Base-by-base conservation (phyloP, 2,329 filamentous ascomycete genomes). In the Lanzia echinophila region DNA sequence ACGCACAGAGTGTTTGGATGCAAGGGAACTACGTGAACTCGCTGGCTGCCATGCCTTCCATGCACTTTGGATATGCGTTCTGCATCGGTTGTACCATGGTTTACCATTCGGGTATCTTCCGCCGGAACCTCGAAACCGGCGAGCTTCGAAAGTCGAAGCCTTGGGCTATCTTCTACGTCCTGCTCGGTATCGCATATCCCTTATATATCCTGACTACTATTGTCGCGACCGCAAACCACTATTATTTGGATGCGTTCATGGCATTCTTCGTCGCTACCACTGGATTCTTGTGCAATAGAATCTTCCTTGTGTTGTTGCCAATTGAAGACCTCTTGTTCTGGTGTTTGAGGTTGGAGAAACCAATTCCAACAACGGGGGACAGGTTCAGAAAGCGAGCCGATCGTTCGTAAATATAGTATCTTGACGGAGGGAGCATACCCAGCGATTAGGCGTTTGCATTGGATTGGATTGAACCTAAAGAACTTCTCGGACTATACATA, bases 31-130 rank as follows among this genome's bases (percentile, higher is more conserved):
- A 73, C 52, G 74, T 77, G 53, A 78, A 78, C 55, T 71, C 73
- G 24, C 65, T 78, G 17, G 75, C 75, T 12, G 75, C 75, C 4
- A 78, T 78, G 75, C 75, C 75, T 8, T 68, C 65, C 3, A 76
- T 80, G 71, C 77, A 80, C 58, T 79, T 79, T 63, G 77, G 75
- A 36, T 79, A 79, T 64, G 65, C 75, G 1, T 79, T 79, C 65
- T 73, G 72, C 64, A 77, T 79, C 55, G 77, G 77, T 47, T 70
- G 69, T 61, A 78, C 76, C 4, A 66, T 79, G 60, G 60, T 79
- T n/a, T 77, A 75, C 66, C 76, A 79, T 62, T 77, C 75, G 0
- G 75, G 75, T 6, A 67, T 78, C 54, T 71, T 69, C 53, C 67
- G 64, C 31, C 63, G 50, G 53, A 67, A 41, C 42, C 65, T 61